A percentile compares a stretch with the other conserved stretches of the same genome.
These are phyloP conservation scores for Halophytophthora batemanensis DNA, from an alignment of 352 stramenopile species.

Conservation along the genomic window DNA sequence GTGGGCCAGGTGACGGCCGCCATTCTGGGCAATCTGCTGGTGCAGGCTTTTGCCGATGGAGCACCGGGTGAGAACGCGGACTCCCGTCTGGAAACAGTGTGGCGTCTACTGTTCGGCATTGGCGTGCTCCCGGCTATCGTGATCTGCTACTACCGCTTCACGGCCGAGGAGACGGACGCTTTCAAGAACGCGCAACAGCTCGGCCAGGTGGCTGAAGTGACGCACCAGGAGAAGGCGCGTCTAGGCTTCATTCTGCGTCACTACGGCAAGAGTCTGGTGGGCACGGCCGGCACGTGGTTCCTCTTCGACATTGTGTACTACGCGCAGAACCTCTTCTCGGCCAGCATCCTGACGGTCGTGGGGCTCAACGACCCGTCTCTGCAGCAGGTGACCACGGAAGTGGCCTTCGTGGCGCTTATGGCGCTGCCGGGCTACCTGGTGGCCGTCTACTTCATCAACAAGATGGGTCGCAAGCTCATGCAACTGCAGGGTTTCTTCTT, in stretches of 20 bases:
- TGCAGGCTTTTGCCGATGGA: conserved; percentile 40
- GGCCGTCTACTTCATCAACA: conserved; percentile 68
- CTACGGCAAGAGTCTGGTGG: conserved; percentile 52
- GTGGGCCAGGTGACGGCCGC: conserved; percentile 49
- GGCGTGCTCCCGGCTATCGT: conserved; percentile 55
- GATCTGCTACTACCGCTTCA: conserved; percentile 66
- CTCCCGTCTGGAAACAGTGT: conserved; percentile 53
- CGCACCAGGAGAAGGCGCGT: conserved; percentile 1
- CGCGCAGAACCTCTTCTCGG: conserved; percentile 76
- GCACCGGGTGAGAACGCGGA: conserved; percentile 34
- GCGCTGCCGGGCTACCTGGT: conserved; percentile 82
- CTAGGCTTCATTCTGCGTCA: conserved; percentile 46
- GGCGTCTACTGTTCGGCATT: conserved; percentile 61
- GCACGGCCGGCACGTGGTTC: conserved; percentile 79
- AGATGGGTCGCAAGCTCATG: conserved; percentile 64
- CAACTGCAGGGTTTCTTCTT: conserved; percentile 70
- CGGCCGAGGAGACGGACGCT: conserved; percentile 53
- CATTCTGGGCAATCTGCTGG: conserved; percentile 60
- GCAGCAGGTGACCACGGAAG: conserved; percentile 49
- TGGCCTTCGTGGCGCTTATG: conserved; percentile 63
- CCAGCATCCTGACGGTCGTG: conserved; percentile 59
- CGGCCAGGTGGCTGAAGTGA: conserved; percentile 8
- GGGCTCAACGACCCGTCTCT: conserved; percentile 51
- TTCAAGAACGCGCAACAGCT: conserved; percentile 24
- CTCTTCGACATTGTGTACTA: conserved; percentile 87